Conservation (phyloP, 2,329 filamentous ascomycete species). For the Fusarium nanum region DNA sequence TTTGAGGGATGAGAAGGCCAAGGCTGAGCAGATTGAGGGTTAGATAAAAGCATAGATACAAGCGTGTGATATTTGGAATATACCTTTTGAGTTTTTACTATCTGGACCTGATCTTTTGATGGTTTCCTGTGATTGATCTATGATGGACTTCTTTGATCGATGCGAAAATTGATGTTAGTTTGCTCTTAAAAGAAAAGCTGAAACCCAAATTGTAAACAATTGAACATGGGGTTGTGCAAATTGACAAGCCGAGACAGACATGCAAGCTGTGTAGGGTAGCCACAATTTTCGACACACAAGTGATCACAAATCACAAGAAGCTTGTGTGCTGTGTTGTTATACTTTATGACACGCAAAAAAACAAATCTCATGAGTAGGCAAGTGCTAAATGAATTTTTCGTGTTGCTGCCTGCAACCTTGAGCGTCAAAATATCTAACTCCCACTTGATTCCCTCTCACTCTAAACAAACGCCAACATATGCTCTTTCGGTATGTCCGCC, state of each 20-base stretch:
- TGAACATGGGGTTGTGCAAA: neutral
- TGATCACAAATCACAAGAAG: too few species aligned
- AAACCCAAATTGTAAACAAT: too few species aligned
- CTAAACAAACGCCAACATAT: too few species aligned
- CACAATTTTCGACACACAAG: neutral
- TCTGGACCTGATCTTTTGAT: neutral
- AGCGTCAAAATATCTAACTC: neutral
- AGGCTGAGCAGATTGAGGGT: constrained; percentile 44
- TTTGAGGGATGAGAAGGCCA: constrained; percentile 47
- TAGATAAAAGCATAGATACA: constrained; percentile 1
- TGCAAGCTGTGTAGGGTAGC: neutral
- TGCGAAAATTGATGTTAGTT: too few species aligned
- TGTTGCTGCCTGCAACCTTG: neutral
- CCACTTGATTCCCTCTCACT: too few species aligned
- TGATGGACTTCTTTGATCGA: too few species aligned
- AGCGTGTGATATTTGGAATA: neutral
- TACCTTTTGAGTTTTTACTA: neutral
- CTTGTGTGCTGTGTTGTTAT: rapidly evolving
- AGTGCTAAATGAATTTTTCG: too few species aligned
- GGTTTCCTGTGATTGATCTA: too few species aligned
- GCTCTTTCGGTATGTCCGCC: too few species aligned
- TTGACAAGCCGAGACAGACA: too few species aligned
- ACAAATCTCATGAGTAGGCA: rapidly evolving
- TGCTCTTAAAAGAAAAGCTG: too few species aligned
- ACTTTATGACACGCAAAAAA: neutral